Evolutionary conservation across 164 flowering plant genomes (phyloP), one percentile per base, ranked within the genome.

Genomic region (Brasenia schreberi): DNA sequence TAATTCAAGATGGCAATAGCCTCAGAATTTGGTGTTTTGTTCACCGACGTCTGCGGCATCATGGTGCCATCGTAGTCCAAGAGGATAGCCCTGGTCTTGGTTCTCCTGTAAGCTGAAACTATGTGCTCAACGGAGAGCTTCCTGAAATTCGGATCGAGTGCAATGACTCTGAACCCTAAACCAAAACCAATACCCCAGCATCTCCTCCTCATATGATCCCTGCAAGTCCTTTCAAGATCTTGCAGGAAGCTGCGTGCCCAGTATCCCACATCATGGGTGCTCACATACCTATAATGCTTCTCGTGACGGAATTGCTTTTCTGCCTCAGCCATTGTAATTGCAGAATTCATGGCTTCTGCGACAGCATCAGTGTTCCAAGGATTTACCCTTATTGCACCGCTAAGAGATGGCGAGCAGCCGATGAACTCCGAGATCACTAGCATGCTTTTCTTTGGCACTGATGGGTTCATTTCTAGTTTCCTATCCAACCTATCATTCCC

Each of bases 151-250:
- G 81, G 85, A 70, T 79, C 85, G 68, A 84, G 75, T 0, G 88
- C 83, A 39, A 84, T 68, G 0, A 84, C 84, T 63, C 84, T 80
- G 53, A 84, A 84, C 0, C 83, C 81, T 58, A 84, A 76, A 42
- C 88, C 88, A 74, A 84, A 84, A 11, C 88, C 88, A 59, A 84
- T 84, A 18, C 85, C 85, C 84, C 84, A 82, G 65, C 84, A 84
- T 66, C 85, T 84, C 72, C 80, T 75, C 74, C 77, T 73, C 60
- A 73, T 67, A 75, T 84, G 88, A 52, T 82, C 88, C 67, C 75
- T 70, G 67, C 88, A 84, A 10, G 83, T 71, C 66, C 88, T 80
- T 62, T 78, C 83, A 1, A 84, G 78, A 72, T 84, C 88, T 59
- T 77, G 83, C 68, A 76, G 62, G 66, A 84, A 82, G 73, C 85